Conservation (phyloP, 192 early-diverging fungal species). For the Gonapodya prolifera region DNA sequence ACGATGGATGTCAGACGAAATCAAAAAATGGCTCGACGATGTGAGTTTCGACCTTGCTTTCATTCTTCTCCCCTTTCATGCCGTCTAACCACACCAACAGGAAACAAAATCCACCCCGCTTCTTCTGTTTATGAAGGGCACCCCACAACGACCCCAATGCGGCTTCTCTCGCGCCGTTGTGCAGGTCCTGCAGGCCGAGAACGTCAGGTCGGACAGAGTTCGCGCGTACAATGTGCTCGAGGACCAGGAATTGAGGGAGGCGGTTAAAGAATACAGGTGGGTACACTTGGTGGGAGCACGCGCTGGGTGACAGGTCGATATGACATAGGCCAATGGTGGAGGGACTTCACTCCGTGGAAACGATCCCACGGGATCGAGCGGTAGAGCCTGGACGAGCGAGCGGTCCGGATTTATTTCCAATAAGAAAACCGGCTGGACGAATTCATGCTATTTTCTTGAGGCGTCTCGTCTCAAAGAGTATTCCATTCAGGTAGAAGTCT, state of each 20-base stretch:
- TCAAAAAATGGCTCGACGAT: background rate
- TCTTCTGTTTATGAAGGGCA: slow-evolving; percentile 95
- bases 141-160: slow-evolving; percentile 79
- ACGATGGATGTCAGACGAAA: background rate
- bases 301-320: background rate
- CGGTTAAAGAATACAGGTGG: slow-evolving; percentile 85
- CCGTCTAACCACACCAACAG: slow-evolving; percentile 11
- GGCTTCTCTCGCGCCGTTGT: slow-evolving; percentile 89
- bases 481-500: background rate
- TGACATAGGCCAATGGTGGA: too few species aligned
- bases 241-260: slow-evolving; percentile 80
- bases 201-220: slow-evolving; percentile 52
- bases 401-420: slow-evolving; percentile 7
- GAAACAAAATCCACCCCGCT: slow-evolving; percentile 57
- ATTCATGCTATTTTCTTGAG: background rate
- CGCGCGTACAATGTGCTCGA: slow-evolving; percentile 72
- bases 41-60: background rate
- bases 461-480: slow-evolving; percentile 7
- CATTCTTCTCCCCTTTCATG: background rate
- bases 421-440: background rate
- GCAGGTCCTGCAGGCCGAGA: slow-evolving; percentile 73
- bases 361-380: too few species aligned
- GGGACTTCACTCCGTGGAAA: too few species aligned
- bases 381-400: too few species aligned
- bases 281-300: slow-evolving; percentile 4